Evolutionary conservation across 2,329 filamentous ascomycete species (phyloP), one percentile per base, ranked within the genome.

Genomic region (Xylaria sp.): DNA sequence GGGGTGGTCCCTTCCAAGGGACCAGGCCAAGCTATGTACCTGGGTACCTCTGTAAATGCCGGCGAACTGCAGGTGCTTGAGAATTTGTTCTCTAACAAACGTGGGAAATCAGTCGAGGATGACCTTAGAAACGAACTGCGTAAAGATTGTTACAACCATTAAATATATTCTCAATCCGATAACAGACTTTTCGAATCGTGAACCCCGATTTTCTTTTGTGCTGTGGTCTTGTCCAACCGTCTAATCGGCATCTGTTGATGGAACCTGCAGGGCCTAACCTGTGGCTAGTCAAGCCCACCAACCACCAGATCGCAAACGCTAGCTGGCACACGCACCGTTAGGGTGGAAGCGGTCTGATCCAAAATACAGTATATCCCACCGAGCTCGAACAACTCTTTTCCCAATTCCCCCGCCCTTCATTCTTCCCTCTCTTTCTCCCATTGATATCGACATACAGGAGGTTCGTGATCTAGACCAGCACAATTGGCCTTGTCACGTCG

Each of bases 261-360:
- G 26, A 28, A 49, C 46, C 46, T 28, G 46, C 46, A 53, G 49
- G 49, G 26, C 13, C 49, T 53, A 38, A 38, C 53, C 53, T 36
- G 53, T 23, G 53, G 53, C 33, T 38, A 38, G 31, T 33, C 33
- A 38, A 54, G 63, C 67, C 57, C 59, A 61, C 65, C 60, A 48
- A 67, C 59, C 54, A 57, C 49, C 23, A 40, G 44, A 63, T 58
- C 59, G 51, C 40, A 54, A 65, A 70, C 62, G 51, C 48, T 51
- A 61, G n/a, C 17, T 38, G 26, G 38, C 59, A 70, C 66, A 54
- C 66, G 63, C 68, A 63, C 61, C 58, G 65, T 51, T 44, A 68
- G 70, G 70, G 66, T 62, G 63, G 28, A 72, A 71, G 74, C 74
- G 75, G 74, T 75, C 74, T 75, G 64, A 58, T 67, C 63, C 64